Conservation (phyloP, 768 basidiomycete genomes). For the Rhodotorula kratochvilovae region DNA sequence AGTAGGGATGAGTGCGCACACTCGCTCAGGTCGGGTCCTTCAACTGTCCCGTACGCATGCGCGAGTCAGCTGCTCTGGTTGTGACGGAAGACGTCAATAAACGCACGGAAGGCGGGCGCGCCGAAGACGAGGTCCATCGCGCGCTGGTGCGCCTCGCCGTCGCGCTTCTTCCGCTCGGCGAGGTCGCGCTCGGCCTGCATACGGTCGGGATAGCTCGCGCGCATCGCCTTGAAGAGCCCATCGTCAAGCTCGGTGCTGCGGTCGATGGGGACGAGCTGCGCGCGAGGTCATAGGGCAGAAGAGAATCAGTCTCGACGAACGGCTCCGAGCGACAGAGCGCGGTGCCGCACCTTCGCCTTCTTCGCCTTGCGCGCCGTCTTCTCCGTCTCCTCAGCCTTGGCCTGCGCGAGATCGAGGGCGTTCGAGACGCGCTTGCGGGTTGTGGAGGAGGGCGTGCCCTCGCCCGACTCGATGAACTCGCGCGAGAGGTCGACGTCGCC, state of each 20-base stretch:
- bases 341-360: slow-evolving; percentile 10
- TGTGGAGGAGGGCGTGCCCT: slow-evolving; percentile 10
- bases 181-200: slow-evolving; percentile 25
- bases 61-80: too few species aligned
- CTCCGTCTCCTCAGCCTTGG: not conserved
- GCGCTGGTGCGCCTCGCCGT: slow-evolving; percentile 11
- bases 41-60: too few species aligned
- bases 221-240: slow-evolving; percentile 6
- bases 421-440: slow-evolving; percentile 25
- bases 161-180: not conserved
- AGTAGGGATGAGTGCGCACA: too few species aligned
- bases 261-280: slow-evolving; percentile 20
- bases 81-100: too few species aligned
- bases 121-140: slow-evolving; percentile 32
- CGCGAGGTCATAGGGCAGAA: too few species aligned
- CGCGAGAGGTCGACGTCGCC: not conserved
- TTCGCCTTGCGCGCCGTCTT: slow-evolving; percentile 4
- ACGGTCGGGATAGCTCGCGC: slow-evolving; percentile 13
- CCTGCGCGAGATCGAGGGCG: slow-evolving; percentile 6
- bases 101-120: slow-evolving; percentile 14
- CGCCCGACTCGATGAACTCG: not conserved
- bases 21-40: too few species aligned
- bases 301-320: not conserved
- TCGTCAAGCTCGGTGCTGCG: slow-evolving; percentile 16
- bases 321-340: too few species aligned